phyloP scores from a whole-genome alignment of 2,329 filamentous ascomycete genomes.

The Mollisiaceae sp. region DNA sequence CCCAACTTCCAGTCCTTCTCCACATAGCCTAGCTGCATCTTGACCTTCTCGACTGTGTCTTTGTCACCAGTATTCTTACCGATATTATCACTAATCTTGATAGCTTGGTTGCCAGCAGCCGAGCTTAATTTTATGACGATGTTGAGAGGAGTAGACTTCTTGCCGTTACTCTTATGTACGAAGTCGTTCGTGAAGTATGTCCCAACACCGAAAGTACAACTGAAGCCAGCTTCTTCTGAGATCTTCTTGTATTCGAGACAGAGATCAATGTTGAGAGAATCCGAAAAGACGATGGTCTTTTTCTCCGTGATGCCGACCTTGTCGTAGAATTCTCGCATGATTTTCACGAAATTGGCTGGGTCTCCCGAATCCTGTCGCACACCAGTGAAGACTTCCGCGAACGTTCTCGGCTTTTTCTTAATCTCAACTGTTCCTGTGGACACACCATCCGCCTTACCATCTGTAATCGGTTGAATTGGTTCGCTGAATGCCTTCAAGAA shows the following conservation, averaged over 20 bases:
- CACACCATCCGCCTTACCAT: conserved; percentile 42
- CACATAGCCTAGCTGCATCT: conserved; percentile 82
- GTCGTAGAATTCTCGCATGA: conserved; percentile 55
- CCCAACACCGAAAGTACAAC: conserved; percentile 89
- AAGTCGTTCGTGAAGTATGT: conserved; percentile 98
- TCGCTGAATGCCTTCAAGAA: conserved; percentile 86
- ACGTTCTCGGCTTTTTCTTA: conserved; percentile 53
- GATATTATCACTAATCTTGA: conserved; percentile 91
- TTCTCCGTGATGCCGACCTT: conserved; percentile 70
- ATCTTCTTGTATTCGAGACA: conserved; percentile 89
- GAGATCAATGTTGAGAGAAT: conserved; percentile 88
- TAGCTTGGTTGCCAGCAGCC: conserved; percentile 77
- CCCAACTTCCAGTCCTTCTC: conserved; percentile 84
- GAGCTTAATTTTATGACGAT: conserved; percentile 98
- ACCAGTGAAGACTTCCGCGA: conserved; percentile 70
- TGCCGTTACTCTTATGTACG: conserved; percentile 68
- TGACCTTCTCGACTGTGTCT: conserved; percentile 79
- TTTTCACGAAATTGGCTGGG: conserved; percentile 67
- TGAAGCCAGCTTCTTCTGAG: conserved; percentile 80
- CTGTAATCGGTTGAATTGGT: conserved; percentile 45
- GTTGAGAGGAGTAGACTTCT: conserved; percentile 89
- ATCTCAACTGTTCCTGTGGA: conserved; percentile 35
- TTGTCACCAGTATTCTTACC: conserved; percentile 92
- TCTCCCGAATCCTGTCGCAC: conserved; percentile 76
- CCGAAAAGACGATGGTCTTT: conserved; percentile 94